phyloP scores from a whole-genome alignment of 352 stramenopile genomes.

The Phytophthora lateralis region DNA sequence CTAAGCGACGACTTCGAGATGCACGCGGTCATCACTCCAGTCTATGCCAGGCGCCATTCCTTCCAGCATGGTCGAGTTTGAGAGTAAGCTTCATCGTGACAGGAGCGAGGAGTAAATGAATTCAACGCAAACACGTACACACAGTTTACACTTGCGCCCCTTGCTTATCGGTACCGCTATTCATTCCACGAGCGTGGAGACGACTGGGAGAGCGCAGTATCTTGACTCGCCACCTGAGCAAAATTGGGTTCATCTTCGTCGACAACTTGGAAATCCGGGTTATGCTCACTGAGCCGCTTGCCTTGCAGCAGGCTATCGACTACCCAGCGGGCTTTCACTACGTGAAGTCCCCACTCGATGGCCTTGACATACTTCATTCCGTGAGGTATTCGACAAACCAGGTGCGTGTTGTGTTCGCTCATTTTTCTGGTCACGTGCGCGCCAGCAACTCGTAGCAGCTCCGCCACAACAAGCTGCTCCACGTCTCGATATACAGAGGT shows the following conservation, averaged over 20 bases:
- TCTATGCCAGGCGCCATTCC: slow-evolving; percentile 9
- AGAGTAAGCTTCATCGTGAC: not conserved
- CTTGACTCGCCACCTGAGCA: slow-evolving; percentile 7
- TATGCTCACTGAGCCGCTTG: slow-evolving; percentile 42
- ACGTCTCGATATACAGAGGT: slow-evolving; percentile 70
- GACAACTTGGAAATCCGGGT: slow-evolving; percentile 30
- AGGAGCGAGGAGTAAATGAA: not conserved
- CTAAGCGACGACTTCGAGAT: slow-evolving; percentile 26
- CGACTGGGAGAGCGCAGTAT: slow-evolving; percentile 5
- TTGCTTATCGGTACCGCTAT: not conserved
- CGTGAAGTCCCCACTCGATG: slow-evolving; percentile 47
- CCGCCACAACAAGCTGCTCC: slow-evolving; percentile 63
- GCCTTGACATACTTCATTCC: slow-evolving; percentile 75
- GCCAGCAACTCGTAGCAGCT: slow-evolving; percentile 61
- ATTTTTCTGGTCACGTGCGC: slow-evolving; percentile 58
- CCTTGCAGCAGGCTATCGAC: slow-evolving; percentile 62
- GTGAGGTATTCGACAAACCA: slow-evolving; percentile 58
- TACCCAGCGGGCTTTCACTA: slow-evolving; percentile 75
- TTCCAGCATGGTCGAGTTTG: slow-evolving; percentile 12
- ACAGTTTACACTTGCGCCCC: not conserved
- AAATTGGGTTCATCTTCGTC: slow-evolving; percentile 15
- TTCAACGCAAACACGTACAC: not conserved
- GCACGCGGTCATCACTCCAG: slow-evolving; percentile 18
- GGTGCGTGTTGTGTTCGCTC: slow-evolving; percentile 63
- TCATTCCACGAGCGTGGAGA: slow-evolving; percentile 6